phyloP scores from a whole-genome alignment of 495 filamentous ascomycete species.

The Penicillium bovifimosum region DNA sequence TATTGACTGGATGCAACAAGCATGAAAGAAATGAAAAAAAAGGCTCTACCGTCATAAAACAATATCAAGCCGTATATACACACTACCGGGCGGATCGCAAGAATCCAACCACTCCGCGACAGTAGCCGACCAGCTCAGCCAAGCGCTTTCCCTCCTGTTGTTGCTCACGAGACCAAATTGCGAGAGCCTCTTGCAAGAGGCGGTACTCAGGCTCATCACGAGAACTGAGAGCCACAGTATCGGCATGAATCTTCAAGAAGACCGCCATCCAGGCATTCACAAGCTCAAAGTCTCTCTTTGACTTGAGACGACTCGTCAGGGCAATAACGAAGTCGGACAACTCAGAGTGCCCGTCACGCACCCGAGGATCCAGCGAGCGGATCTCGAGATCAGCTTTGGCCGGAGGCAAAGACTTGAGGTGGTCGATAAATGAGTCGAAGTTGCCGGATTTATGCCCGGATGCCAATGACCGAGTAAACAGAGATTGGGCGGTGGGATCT shows the following conservation, averaged over 20 bases:
- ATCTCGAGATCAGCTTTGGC: conserved; percentile 84
- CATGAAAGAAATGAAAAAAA: background rate
- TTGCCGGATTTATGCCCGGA: conserved; percentile 39
- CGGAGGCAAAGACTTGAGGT: conserved; percentile 73
- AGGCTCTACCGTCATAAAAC: background rate
- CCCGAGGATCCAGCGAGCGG: conserved; percentile 59
- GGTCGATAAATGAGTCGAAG: conserved; percentile 54
- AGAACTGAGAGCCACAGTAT: conserved; percentile 46
- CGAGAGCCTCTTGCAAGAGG: conserved; percentile 49
- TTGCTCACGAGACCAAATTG: conserved; percentile 62
- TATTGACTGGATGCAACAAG: background rate
- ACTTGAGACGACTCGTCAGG: conserved; percentile 59
- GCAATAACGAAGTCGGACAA: conserved; percentile 66
- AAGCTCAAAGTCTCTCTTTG: conserved; percentile 79
- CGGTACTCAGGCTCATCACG: conserved; percentile 31
- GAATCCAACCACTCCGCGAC: conserved; percentile 83
- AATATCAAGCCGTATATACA: background rate
- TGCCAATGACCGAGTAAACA: conserved; percentile 54
- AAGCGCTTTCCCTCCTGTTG: conserved; percentile 64
- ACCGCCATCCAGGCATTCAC: conserved; percentile 96
- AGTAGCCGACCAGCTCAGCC: conserved; percentile 74
- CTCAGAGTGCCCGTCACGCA: conserved; percentile 45
- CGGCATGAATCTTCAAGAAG: conserved; percentile 72
- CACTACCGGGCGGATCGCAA: conserved; percentile 57
- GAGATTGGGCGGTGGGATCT: conserved; percentile 27